Base-by-base conservation (phyloP, 1,139 yeast species). In the Lipomyces yarrowii region DNA sequence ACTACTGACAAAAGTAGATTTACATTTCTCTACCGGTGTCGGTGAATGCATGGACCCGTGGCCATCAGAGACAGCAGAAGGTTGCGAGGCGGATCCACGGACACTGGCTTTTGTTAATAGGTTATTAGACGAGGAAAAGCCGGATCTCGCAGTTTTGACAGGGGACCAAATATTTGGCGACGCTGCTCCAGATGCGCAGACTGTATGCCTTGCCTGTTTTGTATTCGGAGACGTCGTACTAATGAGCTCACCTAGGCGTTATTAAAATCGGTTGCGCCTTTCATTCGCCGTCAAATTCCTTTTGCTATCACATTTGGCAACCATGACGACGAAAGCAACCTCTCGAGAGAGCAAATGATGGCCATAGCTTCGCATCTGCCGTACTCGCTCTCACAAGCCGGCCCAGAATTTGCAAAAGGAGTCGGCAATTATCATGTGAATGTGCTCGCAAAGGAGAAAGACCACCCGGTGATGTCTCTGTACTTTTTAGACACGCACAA, bases 91-190 rank as follows among this genome's bases (percentile, higher is more conserved):
- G 0, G 98, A 92, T 74, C 82, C 85, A 0, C 82, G 88, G 65
- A 89, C 97, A 0, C 71, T 84, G 53, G 75, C 77, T 26, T 90
- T 91, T 74, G 75, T 92, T n/a, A 82, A 85, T 33, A 76, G 78
- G 42, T 88, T 90, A 0, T 78, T 93, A 62, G 93, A 89, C 69
- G 67, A 81, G 0, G 98, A 93, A 74, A 77, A 83, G 51, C 98
- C 98, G 0, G 91, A 92, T 74, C 77, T 91, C 57, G 94, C 90
- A 0, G 92, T 91, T 0, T 78, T 90, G 67, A 87, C 97, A 0
- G 98, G 98, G 13, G 98, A 93, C 77, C 96, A 90, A 75, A 82
- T 91, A 0, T 87, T 86, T 78, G 94, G 94, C 0, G 84, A 84
- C 26, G 82, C 80, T 10, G 81, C 91, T 0, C 90, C 89, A 0